Conservation (phyloP, 2,329 filamentous ascomycete species). For the Calcarisporium arbuscula region DNA sequence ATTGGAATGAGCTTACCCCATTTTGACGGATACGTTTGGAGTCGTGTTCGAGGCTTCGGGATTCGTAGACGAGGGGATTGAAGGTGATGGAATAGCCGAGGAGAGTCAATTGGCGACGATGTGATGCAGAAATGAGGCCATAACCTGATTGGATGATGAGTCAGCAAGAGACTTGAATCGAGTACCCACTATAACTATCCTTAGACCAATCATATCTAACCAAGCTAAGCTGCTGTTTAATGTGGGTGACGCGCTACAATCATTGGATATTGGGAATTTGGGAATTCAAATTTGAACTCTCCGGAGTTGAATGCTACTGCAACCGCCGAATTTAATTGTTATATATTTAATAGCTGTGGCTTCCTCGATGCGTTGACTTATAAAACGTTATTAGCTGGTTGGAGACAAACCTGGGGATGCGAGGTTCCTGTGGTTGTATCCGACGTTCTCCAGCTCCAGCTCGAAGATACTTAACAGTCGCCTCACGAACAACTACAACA, state of each 20-base stretch:
- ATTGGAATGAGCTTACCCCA: constrained; percentile 28
- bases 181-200: no score
- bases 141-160: constrained; percentile 30
- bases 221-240: no score
- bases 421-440: constrained; percentile 17
- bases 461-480: constrained; percentile 9
- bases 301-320: no score
- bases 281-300: no score
- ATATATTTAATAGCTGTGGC: not conserved
- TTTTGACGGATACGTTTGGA: constrained; percentile 21
- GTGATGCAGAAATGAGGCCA: constrained; percentile 31
- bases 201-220: no score
- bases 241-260: no score
- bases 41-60: not conserved
- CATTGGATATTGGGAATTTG: no score
- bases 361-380: constrained; percentile 17
- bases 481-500: constrained; percentile 1
- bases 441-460: constrained; percentile 11
- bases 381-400: constrained; percentile 11
- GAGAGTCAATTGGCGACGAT: constrained; percentile 1
- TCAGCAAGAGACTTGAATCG: constrained; percentile 24
- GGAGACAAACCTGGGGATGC: constrained; percentile 21
- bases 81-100: not conserved
- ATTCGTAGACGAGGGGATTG: not conserved
- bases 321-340: no score